phyloP scores from a whole-genome alignment of 305 asterid genomes.

The Ruellia speciosa region DNA sequence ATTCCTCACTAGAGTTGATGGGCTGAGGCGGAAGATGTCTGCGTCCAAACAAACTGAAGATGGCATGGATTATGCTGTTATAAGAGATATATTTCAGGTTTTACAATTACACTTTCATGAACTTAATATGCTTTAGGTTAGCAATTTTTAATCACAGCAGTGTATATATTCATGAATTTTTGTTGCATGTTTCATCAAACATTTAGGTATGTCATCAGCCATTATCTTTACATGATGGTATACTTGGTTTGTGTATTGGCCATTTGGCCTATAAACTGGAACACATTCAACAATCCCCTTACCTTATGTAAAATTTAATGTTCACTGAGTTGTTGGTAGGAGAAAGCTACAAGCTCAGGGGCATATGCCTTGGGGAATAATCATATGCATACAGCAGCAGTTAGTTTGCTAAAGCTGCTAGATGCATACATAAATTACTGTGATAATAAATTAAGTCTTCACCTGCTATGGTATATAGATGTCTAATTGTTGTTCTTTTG shows the following conservation, averaged over 20 bases:
- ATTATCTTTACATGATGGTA: neutral
- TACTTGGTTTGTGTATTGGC: too few species aligned
- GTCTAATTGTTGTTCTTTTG: slow-evolving; percentile 6
- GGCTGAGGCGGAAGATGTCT: slow-evolving; percentile 73
- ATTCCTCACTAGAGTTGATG: slow-evolving; percentile 85
- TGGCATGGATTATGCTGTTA: slow-evolving; percentile 36
- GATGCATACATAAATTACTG: neutral
- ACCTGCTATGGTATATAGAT: neutral
- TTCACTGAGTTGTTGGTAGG: too few species aligned
- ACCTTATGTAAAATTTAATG: too few species aligned
- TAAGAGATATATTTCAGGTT: slow-evolving; percentile 79
- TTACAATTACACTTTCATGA: slow-evolving; percentile 6
- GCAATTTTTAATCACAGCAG: slow-evolving; percentile 2
- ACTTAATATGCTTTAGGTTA: slow-evolving; percentile 8
- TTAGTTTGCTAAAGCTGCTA: too few species aligned
- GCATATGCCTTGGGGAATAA: too few species aligned
- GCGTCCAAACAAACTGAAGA: slow-evolving; percentile 37
- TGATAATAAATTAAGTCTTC: neutral
- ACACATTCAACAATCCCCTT: too few species aligned
- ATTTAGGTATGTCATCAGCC: neutral
- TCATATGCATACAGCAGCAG: too few species aligned
- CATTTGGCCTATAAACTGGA: too few species aligned
- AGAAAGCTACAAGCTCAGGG: too few species aligned
- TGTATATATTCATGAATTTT: neutral
- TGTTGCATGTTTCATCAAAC: slow-evolving; percentile 12